These are phyloP conservation scores for Wallacemonas rigidus DNA, from an alignment of 208 protist species.

Conservation along the genomic window DNA sequence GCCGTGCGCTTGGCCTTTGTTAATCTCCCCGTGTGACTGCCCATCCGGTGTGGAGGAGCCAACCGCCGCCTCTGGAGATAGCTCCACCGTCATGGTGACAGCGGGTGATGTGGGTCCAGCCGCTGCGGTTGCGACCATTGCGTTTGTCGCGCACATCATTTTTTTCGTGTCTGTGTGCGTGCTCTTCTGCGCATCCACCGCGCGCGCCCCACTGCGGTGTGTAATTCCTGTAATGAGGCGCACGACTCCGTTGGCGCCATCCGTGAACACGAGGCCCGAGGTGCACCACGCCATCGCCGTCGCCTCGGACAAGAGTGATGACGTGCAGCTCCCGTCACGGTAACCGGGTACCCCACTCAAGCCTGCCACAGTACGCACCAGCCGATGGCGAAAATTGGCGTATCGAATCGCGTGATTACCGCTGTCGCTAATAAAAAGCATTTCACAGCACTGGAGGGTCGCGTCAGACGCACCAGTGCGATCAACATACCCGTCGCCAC, in stretches of 20 bases:
- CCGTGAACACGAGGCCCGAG: slow-evolving; percentile 64
- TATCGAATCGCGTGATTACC: slow-evolving; percentile 78
- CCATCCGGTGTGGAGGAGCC: too few species aligned
- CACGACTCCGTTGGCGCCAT: slow-evolving; percentile 61
- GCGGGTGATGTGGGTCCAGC: not conserved
- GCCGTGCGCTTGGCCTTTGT: too few species aligned
- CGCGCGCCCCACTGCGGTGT: not conserved
- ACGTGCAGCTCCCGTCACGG: slow-evolving; percentile 62
- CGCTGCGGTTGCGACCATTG: not conserved
- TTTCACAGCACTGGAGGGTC: slow-evolving; percentile 19
- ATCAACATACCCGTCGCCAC: slow-evolving; percentile 8
- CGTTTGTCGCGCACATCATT: not conserved
- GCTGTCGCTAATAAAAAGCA: slow-evolving; percentile 83
- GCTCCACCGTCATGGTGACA: not conserved
- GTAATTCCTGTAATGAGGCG: slow-evolving; percentile 57
- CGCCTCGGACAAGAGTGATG: slow-evolving; percentile 47
- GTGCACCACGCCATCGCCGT: slow-evolving; percentile 64
- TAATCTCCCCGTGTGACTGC: too few species aligned
- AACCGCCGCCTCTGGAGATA: slow-evolving; percentile 2
- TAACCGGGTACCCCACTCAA: slow-evolving; percentile 73
- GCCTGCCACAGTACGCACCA: slow-evolving; percentile 78
- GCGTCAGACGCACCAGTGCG: not conserved
- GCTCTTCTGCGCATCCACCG: too few species aligned
- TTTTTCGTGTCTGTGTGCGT: not conserved
- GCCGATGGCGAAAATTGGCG: slow-evolving; percentile 54